Percentiles rank a stretch among this genome's conserved stretches.
phyloP scores from a whole-genome alignment of 305 asterid species.

The Solanum hybrid region DNA sequence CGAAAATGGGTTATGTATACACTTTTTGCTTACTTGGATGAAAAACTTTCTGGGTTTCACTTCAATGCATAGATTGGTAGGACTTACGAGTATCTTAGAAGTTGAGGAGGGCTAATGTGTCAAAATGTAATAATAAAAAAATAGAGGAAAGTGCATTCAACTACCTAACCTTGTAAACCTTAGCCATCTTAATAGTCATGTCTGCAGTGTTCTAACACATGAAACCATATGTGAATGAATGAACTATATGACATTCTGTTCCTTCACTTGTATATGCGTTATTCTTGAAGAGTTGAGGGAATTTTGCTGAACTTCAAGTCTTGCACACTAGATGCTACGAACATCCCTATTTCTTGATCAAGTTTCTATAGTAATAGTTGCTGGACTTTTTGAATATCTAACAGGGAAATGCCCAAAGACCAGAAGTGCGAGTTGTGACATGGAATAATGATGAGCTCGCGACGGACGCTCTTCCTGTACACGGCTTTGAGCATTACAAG shows the following conservation, averaged over 20 bases:
- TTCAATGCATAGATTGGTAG: neutral
- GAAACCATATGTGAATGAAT: neutral
- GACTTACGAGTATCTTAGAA: neutral
- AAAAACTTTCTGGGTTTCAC: neutral
- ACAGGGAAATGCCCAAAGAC: slow-evolving; percentile 98
- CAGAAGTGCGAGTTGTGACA: slow-evolving; percentile 94
- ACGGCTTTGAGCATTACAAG: slow-evolving; percentile 93
- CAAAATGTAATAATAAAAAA: neutral
- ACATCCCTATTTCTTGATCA: neutral
- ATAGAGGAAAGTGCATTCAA: neutral
- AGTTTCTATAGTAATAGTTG: neutral
- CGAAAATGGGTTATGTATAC: neutral
- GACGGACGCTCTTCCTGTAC: slow-evolving; percentile 92
- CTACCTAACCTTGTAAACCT: neutral
- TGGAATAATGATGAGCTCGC: slow-evolving; percentile 93
- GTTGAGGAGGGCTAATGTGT: neutral
- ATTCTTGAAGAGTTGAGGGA: neutral
- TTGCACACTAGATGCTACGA: neutral
- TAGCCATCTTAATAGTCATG: neutral
- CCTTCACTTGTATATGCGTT: neutral
- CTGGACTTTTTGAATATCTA: slow-evolving; percentile 3
- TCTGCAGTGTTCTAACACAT: slow-evolving; percentile 2
- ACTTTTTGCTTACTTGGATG: neutral
- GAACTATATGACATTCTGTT: neutral
- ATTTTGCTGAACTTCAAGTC: neutral